Evolutionary conservation across 2,329 filamentous ascomycete species (phyloP).

Genomic region (Grosmannia serpens): DNA sequence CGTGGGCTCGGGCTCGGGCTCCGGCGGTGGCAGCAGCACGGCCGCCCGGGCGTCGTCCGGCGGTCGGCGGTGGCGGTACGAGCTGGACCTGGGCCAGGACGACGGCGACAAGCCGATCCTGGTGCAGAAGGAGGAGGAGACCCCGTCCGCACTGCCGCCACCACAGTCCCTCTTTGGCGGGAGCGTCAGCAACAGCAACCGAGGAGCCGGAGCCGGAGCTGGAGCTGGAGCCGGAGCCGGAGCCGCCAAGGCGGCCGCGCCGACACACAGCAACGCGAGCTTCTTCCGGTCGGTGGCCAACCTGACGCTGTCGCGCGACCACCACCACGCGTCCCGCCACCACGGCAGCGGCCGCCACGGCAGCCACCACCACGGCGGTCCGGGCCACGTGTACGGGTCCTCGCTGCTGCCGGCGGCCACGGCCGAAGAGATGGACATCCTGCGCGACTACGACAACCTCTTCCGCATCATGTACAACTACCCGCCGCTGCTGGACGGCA

Average conservation of each 20-base stretch:
- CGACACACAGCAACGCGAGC: slow-evolving; percentile 26
- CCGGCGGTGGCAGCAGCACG: slow-evolving; percentile 10
- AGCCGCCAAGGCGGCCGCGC: neutral
- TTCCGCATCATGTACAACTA: slow-evolving; percentile 97
- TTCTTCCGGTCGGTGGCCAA: slow-evolving; percentile 88
- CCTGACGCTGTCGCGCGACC: slow-evolving; percentile 37
- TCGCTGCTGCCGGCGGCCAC: slow-evolving; percentile 30
- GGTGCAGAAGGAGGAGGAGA: slow-evolving; percentile 60
- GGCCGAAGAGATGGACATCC: slow-evolving; percentile 58
- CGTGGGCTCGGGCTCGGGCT: neutral
- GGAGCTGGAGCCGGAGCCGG: too few relatives aligned
- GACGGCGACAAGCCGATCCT: slow-evolving; percentile 77
- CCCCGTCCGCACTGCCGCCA: slow-evolving; percentile 10
- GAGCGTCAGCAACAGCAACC: slow-evolving; percentile 25
- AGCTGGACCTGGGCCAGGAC: slow-evolving; percentile 64
- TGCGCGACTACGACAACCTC: slow-evolving; percentile 90
- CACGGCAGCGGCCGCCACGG: slow-evolving; percentile 20
- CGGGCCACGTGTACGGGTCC: slow-evolving; percentile 6
- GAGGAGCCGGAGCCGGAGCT: slow-evolving; percentile 29
- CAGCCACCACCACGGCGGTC: neutral
- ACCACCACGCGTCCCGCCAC: slow-evolving; percentile 27
- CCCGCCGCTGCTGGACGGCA: slow-evolving; percentile 64
- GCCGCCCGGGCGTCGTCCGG: slow-evolving; percentile 16
- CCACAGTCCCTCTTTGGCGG: slow-evolving; percentile 47
- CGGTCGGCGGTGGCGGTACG: slow-evolving; percentile 62